These are phyloP conservation scores for Aspergillus quadricinctus DNA, from an alignment of 2,329 filamentous ascomycete genomes.

Conservation along the genomic window DNA sequence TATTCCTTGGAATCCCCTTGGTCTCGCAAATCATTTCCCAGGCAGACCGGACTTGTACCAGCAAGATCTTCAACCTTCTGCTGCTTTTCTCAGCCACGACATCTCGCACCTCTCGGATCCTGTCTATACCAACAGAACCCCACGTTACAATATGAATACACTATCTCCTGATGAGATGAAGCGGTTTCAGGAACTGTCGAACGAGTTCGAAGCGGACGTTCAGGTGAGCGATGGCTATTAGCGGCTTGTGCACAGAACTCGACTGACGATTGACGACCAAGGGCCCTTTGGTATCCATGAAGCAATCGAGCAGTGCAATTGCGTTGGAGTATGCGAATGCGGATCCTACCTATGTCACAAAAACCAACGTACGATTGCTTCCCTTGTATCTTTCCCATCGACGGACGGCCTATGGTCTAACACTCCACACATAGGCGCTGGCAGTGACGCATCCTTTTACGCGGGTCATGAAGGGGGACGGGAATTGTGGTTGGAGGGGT, in stretches of 20 bases:
- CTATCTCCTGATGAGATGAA: constrained; percentile 53
- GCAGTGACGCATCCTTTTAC: constrained; percentile 82
- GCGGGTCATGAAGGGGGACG: constrained; percentile 83
- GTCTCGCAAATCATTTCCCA: constrained; percentile 27
- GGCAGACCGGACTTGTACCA: constrained; percentile 27
- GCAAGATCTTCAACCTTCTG: constrained; percentile 18
- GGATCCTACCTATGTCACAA: constrained; percentile 77
- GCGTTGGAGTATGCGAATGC: constrained; percentile 83
- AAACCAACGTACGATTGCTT: constrained; percentile 64
- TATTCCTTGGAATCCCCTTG: constrained; percentile 28
- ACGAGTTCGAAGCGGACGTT: constrained; percentile 55
- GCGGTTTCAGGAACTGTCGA: constrained; percentile 59
- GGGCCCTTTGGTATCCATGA: constrained; percentile 79
- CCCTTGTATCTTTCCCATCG: background rate
- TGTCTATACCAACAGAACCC: constrained; percentile 10
- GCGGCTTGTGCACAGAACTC: background rate
- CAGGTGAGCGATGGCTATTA: constrained; percentile 37
- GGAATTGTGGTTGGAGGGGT: constrained; percentile 98
- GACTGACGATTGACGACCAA: constrained; percentile 40
- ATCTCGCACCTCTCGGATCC: constrained; percentile 19
- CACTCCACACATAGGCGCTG: constrained; percentile 58
- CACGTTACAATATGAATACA: constrained; percentile 33
- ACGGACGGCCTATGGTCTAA: constrained; percentile 7
- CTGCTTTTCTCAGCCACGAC: constrained; percentile 18
- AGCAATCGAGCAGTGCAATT: constrained; percentile 71